Base-by-base conservation (phyloP, 1,139 yeast genomes). In the Trichomonascaceae sp. region DNA sequence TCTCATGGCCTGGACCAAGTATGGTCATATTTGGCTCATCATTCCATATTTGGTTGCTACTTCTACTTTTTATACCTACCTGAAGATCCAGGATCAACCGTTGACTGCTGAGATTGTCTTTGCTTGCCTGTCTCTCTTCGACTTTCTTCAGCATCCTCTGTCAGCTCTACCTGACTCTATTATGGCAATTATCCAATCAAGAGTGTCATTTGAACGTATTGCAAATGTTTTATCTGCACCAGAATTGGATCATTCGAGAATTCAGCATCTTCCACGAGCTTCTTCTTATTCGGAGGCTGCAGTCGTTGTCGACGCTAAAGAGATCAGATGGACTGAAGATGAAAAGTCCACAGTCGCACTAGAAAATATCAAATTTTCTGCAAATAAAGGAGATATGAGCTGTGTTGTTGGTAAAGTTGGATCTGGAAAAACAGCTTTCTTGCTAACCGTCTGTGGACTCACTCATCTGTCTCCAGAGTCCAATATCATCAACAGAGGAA, bases 391-490 rank as follows among this genome's bases (percentile, higher is more conserved):
- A 12, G 79, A 80, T 52, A 71, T 88, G 50, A 74, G 84, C 2
- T 85, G 95, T 69, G 72, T 88, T 50, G 84, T 86, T 44, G 96
- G 96, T 12, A 77, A 79, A 60, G 95, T 87, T 41, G 96, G 95
- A 9, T 66, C 87, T 12, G 96, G 96, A 51, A 87, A 87, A 63
- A 78, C 91, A 0, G 83, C 93, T 0, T 72, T 87, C 41, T 67
- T 86, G 43, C 78, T 80, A 60, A 75, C 86, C 8, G 63, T 87
- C 7, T 69, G 85, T 46, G 91, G 95, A 2, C 83, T 81, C 55
- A 66, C 82, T 53, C 71, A 74, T 53, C 67, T 74, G 56, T 60
- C 84, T 39, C 78, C 79, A 53, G 96, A 96, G 49, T 89, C 88
- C 12, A 74, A 78, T 30, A 87, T 85, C 1, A 47, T 53, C 0